These are phyloP conservation scores for Fusarium caatingaense DNA, from an alignment of 2,329 filamentous ascomycete species.

Conservation along the genomic window DNA sequence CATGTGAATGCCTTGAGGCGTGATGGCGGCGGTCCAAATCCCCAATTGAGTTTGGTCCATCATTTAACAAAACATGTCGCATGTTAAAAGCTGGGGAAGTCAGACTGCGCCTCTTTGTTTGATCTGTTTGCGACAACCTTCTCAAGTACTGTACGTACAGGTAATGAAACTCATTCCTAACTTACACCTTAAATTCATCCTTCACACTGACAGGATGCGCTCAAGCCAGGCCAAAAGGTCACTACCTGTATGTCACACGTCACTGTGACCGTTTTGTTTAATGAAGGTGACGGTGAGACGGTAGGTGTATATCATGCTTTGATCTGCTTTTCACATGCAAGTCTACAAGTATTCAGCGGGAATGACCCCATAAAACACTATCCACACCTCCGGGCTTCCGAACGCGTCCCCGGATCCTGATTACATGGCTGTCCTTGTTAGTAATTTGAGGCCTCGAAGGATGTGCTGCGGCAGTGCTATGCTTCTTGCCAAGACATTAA, in stretches of 20 bases:
- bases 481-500: slow-evolving; percentile 30
- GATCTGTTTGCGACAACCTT: background rate
- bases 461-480: slow-evolving; percentile 22
- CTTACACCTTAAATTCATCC: background rate
- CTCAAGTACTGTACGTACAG: background rate
- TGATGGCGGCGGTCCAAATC: slow-evolving; percentile 31
- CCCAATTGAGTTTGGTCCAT: slow-evolving; percentile 39
- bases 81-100: slow-evolving; percentile 38
- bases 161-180: background rate
- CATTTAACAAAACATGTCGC: slow-evolving; percentile 21
- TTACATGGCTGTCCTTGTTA: slow-evolving; percentile 15
- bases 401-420: slow-evolving; percentile 25
- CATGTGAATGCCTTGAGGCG: slow-evolving; percentile 35
- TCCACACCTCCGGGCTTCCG: slow-evolving; percentile 24
- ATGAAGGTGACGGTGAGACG: background rate
- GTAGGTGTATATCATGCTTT: background rate
- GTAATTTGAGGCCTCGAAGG: slow-evolving; percentile 17
- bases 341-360: background rate
- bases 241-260: background rate
- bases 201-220: background rate
- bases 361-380: slow-evolving; percentile 23
- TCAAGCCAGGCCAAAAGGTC: background rate
- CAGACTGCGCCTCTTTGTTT: slow-evolving; percentile 11
- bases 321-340: slow-evolving; percentile 32
- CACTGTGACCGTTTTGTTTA: background rate